phyloP scores from a whole-genome alignment of 2,329 filamentous ascomycete species.

The Sarocladium oryzae region DNA sequence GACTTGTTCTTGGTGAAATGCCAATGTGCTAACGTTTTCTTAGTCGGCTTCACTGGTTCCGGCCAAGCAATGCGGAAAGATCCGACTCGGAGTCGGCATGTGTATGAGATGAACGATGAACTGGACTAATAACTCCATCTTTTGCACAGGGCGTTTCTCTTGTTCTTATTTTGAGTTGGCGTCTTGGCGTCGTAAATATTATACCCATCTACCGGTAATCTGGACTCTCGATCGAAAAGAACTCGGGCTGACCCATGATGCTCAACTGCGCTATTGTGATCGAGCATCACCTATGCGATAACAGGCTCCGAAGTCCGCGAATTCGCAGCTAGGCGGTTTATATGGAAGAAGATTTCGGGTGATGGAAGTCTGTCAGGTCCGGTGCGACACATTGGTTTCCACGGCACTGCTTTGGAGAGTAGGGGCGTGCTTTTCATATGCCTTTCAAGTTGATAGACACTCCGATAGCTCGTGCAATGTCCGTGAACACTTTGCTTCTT shows the following conservation, averaged over 20 bases:
- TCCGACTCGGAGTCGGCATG: slow-evolving; percentile 70
- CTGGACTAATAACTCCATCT: slow-evolving; percentile 49
- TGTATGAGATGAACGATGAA: slow-evolving; percentile 73
- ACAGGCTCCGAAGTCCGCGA: too few species aligned
- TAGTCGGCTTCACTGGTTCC: slow-evolving; percentile 94
- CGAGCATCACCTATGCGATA: not conserved
- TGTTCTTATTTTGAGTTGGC: not conserved
- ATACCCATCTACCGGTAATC: not conserved
- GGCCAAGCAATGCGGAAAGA: slow-evolving; percentile 96
- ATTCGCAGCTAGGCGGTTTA: too few species aligned
- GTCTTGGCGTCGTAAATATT: not conserved
- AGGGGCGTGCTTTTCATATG: not conserved
- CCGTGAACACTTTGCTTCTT: slow-evolving; percentile 64
- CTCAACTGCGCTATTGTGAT: not conserved
- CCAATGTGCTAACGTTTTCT: slow-evolving; percentile 15
- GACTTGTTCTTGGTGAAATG: not conserved
- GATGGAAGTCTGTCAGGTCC: too few species aligned
- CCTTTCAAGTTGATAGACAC: slow-evolving; percentile 32
- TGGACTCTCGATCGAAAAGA: not conserved
- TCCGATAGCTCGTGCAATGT: slow-evolving; percentile 55
- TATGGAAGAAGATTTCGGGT: too few species aligned
- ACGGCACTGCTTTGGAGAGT: too few species aligned
- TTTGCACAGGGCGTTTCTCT: slow-evolving; percentile 18
- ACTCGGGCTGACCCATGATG: not conserved
- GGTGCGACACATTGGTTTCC: too few species aligned